Percentiles rank a stretch among this genome's conserved stretches.
Evolutionary conservation across 2,329 filamentous ascomycete genomes (phyloP).

Genomic region (Xylaria sp.): DNA sequence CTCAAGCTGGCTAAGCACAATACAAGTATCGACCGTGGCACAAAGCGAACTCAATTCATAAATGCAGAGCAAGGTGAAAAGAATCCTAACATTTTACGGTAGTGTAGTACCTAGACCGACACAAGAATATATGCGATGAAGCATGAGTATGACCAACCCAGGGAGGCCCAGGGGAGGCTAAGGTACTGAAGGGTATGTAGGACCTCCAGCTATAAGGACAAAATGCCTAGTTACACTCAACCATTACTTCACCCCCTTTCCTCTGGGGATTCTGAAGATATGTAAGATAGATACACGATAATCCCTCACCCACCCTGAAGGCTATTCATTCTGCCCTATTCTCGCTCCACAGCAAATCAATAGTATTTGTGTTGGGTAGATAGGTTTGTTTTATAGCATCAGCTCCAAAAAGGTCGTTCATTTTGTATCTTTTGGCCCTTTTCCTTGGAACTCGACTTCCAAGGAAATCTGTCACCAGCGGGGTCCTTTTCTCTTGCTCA

Average conservation of each 20-base stretch:
- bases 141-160: slow-evolving; percentile 22
- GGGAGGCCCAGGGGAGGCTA: slow-evolving; percentile 11
- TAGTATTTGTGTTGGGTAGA: slow-evolving; percentile 31
- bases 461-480: slow-evolving; percentile 40
- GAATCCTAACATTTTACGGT: slow-evolving; percentile 41
- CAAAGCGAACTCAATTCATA: background rate
- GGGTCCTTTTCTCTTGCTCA: slow-evolving; percentile 40
- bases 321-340: slow-evolving; percentile 11
- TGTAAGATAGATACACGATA: slow-evolving; percentile 31
- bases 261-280: slow-evolving; percentile 10
- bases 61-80: slow-evolving; percentile 22
- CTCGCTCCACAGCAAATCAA: slow-evolving; percentile 28
- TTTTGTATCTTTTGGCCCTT: slow-evolving; percentile 33
- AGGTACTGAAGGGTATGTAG: slow-evolving; percentile 27
- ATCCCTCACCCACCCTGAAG: slow-evolving; percentile 20
- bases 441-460: slow-evolving; percentile 33
- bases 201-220: slow-evolving; percentile 24
- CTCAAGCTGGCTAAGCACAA: background rate
- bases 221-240: slow-evolving; percentile 15
- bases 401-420: slow-evolving; percentile 36
- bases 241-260: slow-evolving; percentile 20
- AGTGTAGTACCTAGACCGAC: slow-evolving; percentile 32
- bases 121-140: slow-evolving; percentile 38
- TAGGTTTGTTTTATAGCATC: slow-evolving; percentile 24
- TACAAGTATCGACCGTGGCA: background rate